These are phyloP conservation scores for Podospora pseudocomata DNA, from an alignment of 495 filamentous ascomycete species.

Conservation along the genomic window DNA sequence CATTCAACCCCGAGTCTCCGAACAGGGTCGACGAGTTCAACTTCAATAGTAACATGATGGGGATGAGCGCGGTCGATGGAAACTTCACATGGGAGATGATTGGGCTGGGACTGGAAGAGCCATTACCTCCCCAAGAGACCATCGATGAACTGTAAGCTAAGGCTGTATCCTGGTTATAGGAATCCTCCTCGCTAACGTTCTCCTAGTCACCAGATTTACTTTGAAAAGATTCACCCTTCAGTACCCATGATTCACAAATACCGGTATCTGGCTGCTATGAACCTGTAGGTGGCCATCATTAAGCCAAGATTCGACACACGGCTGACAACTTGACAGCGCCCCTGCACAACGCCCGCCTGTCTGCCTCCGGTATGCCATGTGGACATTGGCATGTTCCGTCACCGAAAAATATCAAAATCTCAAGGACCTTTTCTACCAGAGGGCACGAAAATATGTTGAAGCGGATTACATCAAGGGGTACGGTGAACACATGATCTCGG, in stretches of 20 bases:
- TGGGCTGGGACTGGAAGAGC: conserved; percentile 85
- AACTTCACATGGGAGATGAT: conserved; percentile 88
- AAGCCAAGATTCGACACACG: background rate
- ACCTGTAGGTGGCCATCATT: conserved; percentile 48
- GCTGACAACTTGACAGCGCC: conserved; percentile 39
- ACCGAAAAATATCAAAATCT: conserved; percentile 74
- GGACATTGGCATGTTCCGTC: conserved; percentile 80
- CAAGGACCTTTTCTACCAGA: conserved; percentile 80
- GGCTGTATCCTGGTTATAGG: background rate
- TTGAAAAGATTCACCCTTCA: conserved; percentile 83
- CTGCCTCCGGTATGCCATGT: conserved; percentile 88
- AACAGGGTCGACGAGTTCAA: conserved; percentile 47
- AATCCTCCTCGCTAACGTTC: conserved; percentile 1
- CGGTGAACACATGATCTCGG: conserved; percentile 78
- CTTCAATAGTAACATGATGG: conserved; percentile 41
- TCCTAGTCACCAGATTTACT: conserved; percentile 74
- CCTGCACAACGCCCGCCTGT: conserved; percentile 84
- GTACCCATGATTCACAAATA: conserved; percentile 85
- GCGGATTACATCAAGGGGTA: conserved; percentile 88
- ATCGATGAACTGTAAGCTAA: conserved; percentile 79
- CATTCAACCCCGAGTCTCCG: conserved; percentile 50
- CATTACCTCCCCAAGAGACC: conserved; percentile 79
- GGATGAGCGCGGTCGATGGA: conserved; percentile 43
- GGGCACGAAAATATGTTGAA: conserved; percentile 85
- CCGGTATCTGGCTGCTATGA: conserved; percentile 79